Evolutionary conservation across 2,329 filamentous ascomycete species (phyloP).

Genomic region (Gyromitra esculenta): DNA sequence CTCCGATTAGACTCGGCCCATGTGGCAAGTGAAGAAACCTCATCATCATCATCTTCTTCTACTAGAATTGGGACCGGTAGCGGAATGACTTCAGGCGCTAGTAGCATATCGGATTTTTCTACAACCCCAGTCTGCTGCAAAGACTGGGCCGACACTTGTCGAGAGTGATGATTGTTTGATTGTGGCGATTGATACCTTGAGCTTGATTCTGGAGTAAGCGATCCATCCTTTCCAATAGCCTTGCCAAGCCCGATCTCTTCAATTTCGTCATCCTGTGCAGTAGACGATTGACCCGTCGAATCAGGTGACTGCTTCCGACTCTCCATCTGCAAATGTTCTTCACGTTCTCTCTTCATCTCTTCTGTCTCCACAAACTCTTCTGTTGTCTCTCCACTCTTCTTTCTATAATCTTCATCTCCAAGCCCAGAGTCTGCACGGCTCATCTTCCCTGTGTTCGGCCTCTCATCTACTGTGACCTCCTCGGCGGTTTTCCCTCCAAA

Average conservation of each 20-base stretch:
- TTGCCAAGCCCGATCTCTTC: conserved; percentile 18
- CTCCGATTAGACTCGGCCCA: conserved; percentile 60
- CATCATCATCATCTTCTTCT: conserved; percentile 64
- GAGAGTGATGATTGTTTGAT: conserved; percentile 1
- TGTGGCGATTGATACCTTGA: conserved; percentile 22
- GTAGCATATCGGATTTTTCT: conserved; percentile 55
- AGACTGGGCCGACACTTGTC: conserved; percentile 16
- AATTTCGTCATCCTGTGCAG: conserved; percentile 31
- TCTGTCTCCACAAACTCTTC: conserved; percentile 53
- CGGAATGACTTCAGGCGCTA: conserved; percentile 69
- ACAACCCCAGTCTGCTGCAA: conserved; percentile 8
- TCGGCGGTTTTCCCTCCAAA: conserved; percentile 66
- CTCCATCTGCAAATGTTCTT: conserved; percentile 49
- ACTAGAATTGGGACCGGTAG: conserved; percentile 72
- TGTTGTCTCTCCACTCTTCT: conserved; percentile 35
- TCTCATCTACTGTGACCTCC: conserved; percentile 28
- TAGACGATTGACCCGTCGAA: conserved; percentile 8
- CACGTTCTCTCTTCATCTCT: conserved; percentile 50
- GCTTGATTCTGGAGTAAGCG: conserved; percentile 12
- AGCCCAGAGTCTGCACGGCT: conserved; percentile 53
- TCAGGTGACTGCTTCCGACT: conserved; percentile 35
- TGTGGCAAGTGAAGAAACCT: conserved; percentile 75
- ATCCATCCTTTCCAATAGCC: neutral
- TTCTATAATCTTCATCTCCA: conserved; percentile 48
- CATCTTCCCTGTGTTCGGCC: conserved; percentile 46